Evolutionary conservation across 805 yeast species (phyloP).

Genomic region (Candida pseudofarinosa): DNA sequence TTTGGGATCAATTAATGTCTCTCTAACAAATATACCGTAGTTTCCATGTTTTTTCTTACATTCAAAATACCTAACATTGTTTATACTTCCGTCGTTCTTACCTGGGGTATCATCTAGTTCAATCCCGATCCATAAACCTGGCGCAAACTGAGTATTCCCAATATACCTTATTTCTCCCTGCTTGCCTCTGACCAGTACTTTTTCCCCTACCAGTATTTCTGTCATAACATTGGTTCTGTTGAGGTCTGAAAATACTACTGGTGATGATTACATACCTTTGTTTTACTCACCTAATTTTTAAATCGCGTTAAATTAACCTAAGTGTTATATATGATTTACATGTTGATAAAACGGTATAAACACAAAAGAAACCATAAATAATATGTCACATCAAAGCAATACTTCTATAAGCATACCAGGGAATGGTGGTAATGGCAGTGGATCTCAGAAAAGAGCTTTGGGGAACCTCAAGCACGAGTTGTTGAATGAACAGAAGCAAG

Average conservation of each 20-base stretch:
- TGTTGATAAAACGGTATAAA: background rate
- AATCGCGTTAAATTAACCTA: background rate
- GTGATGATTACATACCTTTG: background rate
- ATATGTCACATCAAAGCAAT: slow-evolving; percentile 9
- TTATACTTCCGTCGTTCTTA: slow-evolving; percentile 47
- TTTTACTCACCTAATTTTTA: background rate
- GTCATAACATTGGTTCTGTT: background rate
- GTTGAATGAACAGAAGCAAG: slow-evolving; percentile 83
- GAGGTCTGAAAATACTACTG: background rate
- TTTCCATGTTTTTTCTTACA: slow-evolving; percentile 23
- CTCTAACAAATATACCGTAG: slow-evolving; percentile 49
- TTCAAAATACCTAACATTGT: slow-evolving; percentile 41
- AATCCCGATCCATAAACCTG: slow-evolving; percentile 53
- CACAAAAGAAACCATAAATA: background rate
- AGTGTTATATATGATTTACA: background rate
- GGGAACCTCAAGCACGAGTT: slow-evolving; percentile 60
- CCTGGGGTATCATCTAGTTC: slow-evolving; percentile 40
- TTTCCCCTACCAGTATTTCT: slow-evolving; percentile 17
- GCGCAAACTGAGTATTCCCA: slow-evolving; percentile 56
- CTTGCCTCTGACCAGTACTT: slow-evolving; percentile 35
- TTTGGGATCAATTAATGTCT: slow-evolving; percentile 17
- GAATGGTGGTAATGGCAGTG: slow-evolving; percentile 3
- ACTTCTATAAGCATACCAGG: slow-evolving; percentile 8
- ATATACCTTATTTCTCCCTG: slow-evolving; percentile 46
- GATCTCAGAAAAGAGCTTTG: slow-evolving; percentile 15